A percentile compares a stretch with the other conserved stretches of the same genome.
These are phyloP conservation scores for Anisodus acutangulus DNA, from an alignment of 257 asterid genomes.

Conservation along the genomic window DNA sequence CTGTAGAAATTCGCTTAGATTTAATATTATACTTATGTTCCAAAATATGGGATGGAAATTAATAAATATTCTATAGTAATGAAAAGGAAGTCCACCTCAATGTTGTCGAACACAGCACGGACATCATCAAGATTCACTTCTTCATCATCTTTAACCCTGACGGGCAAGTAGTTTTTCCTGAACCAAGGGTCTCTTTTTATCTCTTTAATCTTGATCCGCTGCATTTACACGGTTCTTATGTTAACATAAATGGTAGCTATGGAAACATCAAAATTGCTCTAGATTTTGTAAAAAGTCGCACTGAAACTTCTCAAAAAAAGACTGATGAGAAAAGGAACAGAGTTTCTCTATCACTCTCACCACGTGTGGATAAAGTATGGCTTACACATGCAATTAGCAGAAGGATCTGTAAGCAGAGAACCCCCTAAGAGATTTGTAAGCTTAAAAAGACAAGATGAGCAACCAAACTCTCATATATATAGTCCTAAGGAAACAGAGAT, in stretches of 20 bases:
- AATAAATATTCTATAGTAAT: conserved; percentile 2
- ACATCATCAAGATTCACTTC: conserved; percentile 84
- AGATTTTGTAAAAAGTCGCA: background rate
- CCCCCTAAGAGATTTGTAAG: background rate
- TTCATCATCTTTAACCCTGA: conserved; percentile 67
- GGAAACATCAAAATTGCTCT: background rate
- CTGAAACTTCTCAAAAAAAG: background rate
- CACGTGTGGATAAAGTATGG: background rate
- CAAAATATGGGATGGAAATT: background rate
- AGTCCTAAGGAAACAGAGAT: background rate
- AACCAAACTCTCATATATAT: background rate
- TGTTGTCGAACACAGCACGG: conserved; percentile 80
- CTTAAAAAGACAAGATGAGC: background rate
- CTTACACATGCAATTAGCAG: background rate
- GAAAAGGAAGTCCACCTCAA: conserved; percentile 57
- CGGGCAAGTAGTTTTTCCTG: conserved; percentile 61
- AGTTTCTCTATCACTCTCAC: background rate
- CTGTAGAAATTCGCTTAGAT: background rate
- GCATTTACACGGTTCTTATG: conserved; percentile 37
- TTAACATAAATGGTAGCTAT: background rate
- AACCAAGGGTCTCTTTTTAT: conserved; percentile 82
- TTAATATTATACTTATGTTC: background rate
- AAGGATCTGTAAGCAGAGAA: background rate
- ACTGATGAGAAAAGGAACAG: background rate
- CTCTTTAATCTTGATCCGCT: conserved; percentile 79